Evolutionary conservation across 1,284 basidiomycete genomes (phyloP).

Genomic region (Moniliella sp.): DNA sequence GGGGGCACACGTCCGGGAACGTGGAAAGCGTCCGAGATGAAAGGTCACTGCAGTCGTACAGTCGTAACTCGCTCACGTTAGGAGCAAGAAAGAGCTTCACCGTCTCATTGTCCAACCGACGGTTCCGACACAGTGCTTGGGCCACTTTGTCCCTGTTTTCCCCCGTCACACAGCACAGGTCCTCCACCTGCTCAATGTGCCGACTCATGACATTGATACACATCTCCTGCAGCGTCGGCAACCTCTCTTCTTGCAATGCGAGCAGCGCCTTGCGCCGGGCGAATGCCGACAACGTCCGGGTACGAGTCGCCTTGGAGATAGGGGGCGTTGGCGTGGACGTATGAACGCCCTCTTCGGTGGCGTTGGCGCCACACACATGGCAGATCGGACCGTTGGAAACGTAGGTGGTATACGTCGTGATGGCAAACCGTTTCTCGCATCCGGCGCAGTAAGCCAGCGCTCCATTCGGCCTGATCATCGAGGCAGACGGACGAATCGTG

Average conservation of each 20-base stretch:
- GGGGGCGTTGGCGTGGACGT: too few relatives aligned
- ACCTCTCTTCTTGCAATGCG: constrained; percentile 48
- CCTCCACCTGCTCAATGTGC: constrained; percentile 72
- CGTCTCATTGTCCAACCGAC: constrained; percentile 54
- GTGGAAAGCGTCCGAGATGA: constrained; percentile 3
- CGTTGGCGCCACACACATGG: too few relatives aligned
- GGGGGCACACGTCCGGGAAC: constrained; percentile 29
- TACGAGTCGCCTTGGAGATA: too few relatives aligned
- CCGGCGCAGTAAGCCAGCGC: constrained; percentile 58
- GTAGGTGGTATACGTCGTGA: constrained; percentile 47
- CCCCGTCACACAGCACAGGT: constrained; percentile 61
- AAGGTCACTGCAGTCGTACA: constrained; percentile 80
- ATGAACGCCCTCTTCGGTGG: too few relatives aligned
- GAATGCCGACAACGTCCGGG: too few relatives aligned
- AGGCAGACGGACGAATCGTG: too few relatives aligned
- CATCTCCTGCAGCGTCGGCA: constrained; percentile 49
- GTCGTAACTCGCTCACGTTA: constrained; percentile 46
- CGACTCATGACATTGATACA: constrained; percentile 70
- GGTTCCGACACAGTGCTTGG: constrained; percentile 65
- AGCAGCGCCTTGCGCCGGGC: constrained; percentile 39
- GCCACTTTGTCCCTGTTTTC: constrained; percentile 30
- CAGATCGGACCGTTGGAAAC: too few relatives aligned
- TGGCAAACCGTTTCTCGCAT: constrained; percentile 66
- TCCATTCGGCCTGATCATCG: too few relatives aligned
- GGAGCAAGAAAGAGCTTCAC: constrained; percentile 61